Base-by-base conservation (phyloP, 2,329 filamentous ascomycete species). In the Incumbomyces lentus region DNA sequence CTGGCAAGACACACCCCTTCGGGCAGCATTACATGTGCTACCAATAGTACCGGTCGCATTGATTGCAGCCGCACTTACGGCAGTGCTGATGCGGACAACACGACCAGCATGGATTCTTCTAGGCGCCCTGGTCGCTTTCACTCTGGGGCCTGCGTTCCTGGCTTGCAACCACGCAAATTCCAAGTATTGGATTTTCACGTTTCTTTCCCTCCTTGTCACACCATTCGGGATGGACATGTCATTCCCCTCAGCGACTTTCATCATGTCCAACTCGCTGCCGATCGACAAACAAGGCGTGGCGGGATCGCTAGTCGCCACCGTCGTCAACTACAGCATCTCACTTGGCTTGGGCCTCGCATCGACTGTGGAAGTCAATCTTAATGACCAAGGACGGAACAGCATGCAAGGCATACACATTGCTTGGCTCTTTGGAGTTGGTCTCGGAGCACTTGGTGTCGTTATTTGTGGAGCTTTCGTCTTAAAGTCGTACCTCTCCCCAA, bases 111-210 rank as follows among this genome's bases (percentile, higher is more conserved):
- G 60, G 22, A 60, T 68, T 3, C 68, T 69, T 59, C 54, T 66
- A 38, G 53, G 62, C 19, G 58, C 62, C 6, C 56, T 63, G 54
- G 39, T 59, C 3, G 58, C 58, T 12, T 64, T 64, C 42, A 55
- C 55, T 0, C 33, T 60, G 5, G 54, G 54, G 1, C 45, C 50
- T 3, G 34, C 54, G 4, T 40, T 56, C 17, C 41, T 56, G 26
- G 54, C 50, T 11, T 42, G 49, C n/a, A 47, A 52, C 32, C 41
- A 49, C 16, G 40, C 54, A 18, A 33, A 49, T 19, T 40, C 33
- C 19, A 45, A 48, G 10, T 85, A 84, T 62, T 85, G 81, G 81
- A 68, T 66, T 14, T 74, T 81, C 51, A 68, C 73, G 0, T 84
- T 85, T 56, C 68, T 80, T 8, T 69, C 69, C 2, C 66, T 76